A percentile compares a stretch with the other conserved stretches of the same genome.
Evolutionary conservation across 2,329 filamentous ascomycete genomes (phyloP).

Genomic region (Colletotrichum nymphaeae): DNA sequence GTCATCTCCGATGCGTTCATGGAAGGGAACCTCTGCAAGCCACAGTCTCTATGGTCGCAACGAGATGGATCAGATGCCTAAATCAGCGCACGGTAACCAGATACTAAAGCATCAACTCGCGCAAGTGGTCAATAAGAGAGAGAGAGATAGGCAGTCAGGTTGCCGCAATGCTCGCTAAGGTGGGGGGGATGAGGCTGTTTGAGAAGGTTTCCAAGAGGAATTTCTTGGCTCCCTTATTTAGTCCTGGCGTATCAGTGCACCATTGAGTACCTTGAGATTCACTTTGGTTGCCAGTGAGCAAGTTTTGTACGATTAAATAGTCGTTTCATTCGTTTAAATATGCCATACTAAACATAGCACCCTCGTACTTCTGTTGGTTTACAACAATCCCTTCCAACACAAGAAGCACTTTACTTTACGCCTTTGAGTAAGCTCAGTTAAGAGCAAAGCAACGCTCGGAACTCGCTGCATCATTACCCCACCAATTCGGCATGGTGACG

Average conservation of each 20-base stretch:
- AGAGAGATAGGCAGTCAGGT: neutral
- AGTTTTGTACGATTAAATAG: neutral
- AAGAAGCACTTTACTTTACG: no score
- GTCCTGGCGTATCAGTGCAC: neutral
- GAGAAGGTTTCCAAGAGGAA: slow-evolving; percentile 22
- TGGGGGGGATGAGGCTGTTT: slow-evolving; percentile 20
- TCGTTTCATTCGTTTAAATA: neutral
- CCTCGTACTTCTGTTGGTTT: neutral
- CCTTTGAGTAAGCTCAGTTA: neutral
- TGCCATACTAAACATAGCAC: neutral
- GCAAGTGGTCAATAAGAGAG: neutral
- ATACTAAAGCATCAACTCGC: neutral
- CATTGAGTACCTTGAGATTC: neutral
- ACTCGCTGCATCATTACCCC: slow-evolving; percentile 67
- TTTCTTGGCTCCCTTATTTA: neutral
- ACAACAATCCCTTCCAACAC: neutral
- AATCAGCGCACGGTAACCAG: neutral
- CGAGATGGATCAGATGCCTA: neutral
- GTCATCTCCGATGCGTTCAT: neutral
- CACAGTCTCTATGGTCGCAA: neutral
- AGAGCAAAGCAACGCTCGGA: slow-evolving; percentile 71
- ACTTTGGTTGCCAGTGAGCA: neutral
- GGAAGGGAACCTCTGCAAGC: neutral
- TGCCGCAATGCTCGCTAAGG: neutral
- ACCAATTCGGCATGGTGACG: slow-evolving; percentile 71